A percentile compares a stretch with the other conserved stretches of the same genome.
These are phyloP conservation scores for Protomyces inundatus DNA, from an alignment of 1,139 yeast genomes.

Conservation along the genomic window DNA sequence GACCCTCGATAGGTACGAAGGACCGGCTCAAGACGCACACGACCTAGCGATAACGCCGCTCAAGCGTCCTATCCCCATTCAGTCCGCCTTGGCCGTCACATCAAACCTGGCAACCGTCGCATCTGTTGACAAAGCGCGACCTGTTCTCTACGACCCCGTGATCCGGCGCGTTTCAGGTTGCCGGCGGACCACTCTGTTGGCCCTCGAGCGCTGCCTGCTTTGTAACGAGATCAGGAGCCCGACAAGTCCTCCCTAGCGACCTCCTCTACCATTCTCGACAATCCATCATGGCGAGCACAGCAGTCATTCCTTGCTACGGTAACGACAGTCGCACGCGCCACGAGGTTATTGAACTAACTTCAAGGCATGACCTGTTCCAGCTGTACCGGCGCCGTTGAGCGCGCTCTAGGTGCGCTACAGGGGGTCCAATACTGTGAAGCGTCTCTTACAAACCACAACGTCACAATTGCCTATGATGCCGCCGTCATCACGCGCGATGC, in stretches of 20 bases:
- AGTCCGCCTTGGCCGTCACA: too few relatives aligned
- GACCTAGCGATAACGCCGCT: too few relatives aligned
- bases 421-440: conserved; percentile 56
- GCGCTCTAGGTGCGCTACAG: conserved; percentile 45
- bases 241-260: background rate
- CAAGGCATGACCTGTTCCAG: conserved; percentile 89
- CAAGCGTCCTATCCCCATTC: too few relatives aligned
- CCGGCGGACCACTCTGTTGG: too few relatives aligned
- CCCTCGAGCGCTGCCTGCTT: too few relatives aligned
- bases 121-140: too few relatives aligned
- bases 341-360: background rate
- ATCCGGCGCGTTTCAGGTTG: too few relatives aligned
- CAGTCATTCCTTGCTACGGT: background rate
- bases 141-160: too few relatives aligned
- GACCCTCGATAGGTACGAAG: too few relatives aligned
- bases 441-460: conserved; percentile 70
- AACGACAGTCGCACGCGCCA: background rate
- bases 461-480: conserved; percentile 49
- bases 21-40: too few relatives aligned
- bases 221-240: too few relatives aligned
- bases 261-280: background rate
- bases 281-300: background rate
- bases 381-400: conserved; percentile 62
- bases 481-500: background rate
- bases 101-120: too few relatives aligned